Conservation (phyloP, 768 basidiomycete genomes). For the Suillus discolor region DNA sequence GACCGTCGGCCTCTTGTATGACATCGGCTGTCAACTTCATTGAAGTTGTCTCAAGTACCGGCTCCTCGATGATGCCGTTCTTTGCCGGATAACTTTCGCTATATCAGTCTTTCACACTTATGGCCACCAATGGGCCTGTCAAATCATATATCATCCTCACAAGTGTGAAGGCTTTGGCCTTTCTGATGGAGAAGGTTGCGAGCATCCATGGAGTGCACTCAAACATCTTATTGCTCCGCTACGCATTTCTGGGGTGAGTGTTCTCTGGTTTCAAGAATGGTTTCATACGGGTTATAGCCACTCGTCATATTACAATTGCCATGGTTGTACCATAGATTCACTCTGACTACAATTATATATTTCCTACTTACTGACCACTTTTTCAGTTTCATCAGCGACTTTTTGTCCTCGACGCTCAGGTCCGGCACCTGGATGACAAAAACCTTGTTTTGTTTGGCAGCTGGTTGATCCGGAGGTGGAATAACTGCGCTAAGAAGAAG, state of each 20-base stretch:
- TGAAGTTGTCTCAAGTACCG: conserved; percentile 17
- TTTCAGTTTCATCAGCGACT: conserved; percentile 30
- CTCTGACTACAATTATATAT: conserved; percentile 11
- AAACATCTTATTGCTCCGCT: conserved; percentile 21
- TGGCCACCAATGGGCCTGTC: conserved; percentile 12
- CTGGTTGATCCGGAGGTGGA: conserved; percentile 17
- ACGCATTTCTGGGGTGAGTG: conserved; percentile 23
- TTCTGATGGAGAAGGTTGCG: conserved; percentile 31
- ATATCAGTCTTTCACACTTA: conserved; percentile 13
- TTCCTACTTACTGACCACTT: conserved; percentile 12
- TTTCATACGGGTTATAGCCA: background rate
- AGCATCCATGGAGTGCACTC: conserved; percentile 29
- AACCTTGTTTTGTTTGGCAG: conserved; percentile 14
- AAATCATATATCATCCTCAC: conserved; percentile 10
- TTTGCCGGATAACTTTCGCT: background rate
- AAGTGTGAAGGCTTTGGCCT: conserved; percentile 22
- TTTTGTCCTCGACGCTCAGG: conserved; percentile 29
- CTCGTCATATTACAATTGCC: conserved; percentile 8
- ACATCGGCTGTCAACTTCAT: conserved; percentile 27
- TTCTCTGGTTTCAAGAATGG: background rate
- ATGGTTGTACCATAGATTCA: background rate
- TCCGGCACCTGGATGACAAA: conserved; percentile 19
- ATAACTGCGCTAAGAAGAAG: conserved; percentile 12
- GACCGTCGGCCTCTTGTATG: conserved; percentile 24
- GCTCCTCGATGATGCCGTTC: conserved; percentile 1